These are phyloP conservation scores for Chaetomiaceae sp. DNA, from an alignment of 2,329 filamentous ascomycete genomes.

Conservation along the genomic window DNA sequence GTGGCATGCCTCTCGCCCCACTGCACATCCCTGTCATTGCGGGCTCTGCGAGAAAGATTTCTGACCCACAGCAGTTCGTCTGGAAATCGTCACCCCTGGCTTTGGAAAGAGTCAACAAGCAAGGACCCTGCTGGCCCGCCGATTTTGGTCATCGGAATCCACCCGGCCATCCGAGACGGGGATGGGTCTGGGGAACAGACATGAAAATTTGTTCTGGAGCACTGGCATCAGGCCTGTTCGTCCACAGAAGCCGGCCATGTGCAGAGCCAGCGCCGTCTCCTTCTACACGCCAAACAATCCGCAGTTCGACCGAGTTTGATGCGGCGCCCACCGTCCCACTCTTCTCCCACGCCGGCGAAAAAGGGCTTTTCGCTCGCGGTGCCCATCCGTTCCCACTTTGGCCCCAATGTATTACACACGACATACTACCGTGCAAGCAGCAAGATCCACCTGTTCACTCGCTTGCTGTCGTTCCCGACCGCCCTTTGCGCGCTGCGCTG, in stretches of 20 bases:
- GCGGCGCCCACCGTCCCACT: conserved; percentile 17
- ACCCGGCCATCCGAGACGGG: neutral
- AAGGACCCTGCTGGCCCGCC: conserved; percentile 9
- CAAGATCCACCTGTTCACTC: conserved; percentile 10
- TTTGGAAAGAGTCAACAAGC: neutral
- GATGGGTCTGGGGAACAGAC: neutral
- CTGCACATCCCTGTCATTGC: conserved; percentile 19
- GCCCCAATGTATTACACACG: conserved; percentile 19
- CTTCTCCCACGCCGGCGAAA: conserved; percentile 25
- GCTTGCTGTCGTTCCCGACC: conserved; percentile 1
- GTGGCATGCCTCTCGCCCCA: conserved; percentile 22
- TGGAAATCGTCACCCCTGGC: no score
- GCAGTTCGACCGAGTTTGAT: no score
- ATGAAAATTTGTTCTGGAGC: neutral
- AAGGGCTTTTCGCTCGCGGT: conserved; percentile 15
- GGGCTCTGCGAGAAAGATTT: conserved; percentile 21
- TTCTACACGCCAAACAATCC: no score
- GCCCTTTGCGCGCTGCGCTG: neutral
- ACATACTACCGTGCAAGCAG: conserved; percentile 6
- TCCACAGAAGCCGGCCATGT: conserved; percentile 8
- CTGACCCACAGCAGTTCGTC: neutral
- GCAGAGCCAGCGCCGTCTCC: conserved; percentile 10
- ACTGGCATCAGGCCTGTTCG: neutral
- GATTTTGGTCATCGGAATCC: neutral
- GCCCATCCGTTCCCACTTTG: conserved; percentile 14